Evolutionary conservation across 1,284 basidiomycete species (phyloP).

Genomic region (Coniophora puteana): DNA sequence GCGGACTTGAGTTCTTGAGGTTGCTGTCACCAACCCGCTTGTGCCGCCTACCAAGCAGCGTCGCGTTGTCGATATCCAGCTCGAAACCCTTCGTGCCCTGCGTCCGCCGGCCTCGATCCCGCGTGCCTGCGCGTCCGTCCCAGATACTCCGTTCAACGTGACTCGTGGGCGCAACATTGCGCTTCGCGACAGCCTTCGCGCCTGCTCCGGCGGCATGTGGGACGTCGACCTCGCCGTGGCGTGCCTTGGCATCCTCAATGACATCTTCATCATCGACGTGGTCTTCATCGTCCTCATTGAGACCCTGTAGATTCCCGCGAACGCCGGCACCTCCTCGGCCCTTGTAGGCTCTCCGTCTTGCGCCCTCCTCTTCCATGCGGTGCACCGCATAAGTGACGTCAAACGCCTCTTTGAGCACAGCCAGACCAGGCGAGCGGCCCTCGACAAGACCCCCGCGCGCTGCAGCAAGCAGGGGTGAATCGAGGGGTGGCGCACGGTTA

Average conservation of each 20-base stretch:
- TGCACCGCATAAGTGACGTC: conserved; percentile 99
- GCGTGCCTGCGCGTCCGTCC: conserved; percentile 74
- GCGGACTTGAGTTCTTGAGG: conserved; percentile 33
- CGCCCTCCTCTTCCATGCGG: conserved; percentile 98
- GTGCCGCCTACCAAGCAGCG: conserved; percentile 74
- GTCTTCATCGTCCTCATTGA: conserved; percentile 90
- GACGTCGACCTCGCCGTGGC: conserved; percentile 38
- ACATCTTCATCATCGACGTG: conserved; percentile 45
- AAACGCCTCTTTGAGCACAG: conserved; percentile 95
- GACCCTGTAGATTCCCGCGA: conserved; percentile 76
- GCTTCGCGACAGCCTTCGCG: conserved; percentile 29
- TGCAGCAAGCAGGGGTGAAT: conserved; percentile 88
- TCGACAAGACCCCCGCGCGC: conserved; percentile 74
- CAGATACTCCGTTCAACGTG: conserved; percentile 32
- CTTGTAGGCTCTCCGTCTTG: conserved; percentile 76
- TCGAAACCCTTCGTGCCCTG: conserved; percentile 55
- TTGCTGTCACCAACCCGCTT: conserved; percentile 29
- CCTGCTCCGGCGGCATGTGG: conserved; percentile 31
- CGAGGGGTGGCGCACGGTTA: conserved; percentile 57
- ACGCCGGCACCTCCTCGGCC: conserved; percentile 75
- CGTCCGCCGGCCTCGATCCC: conserved; percentile 51
- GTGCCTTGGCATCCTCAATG: conserved; percentile 43
- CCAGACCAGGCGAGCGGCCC: conserved; percentile 88
- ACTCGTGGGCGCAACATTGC: conserved; percentile 30
- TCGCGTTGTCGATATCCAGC: conserved; percentile 81